These are phyloP conservation scores for Rhododendron ferrugineum DNA, from an alignment of 148 eudicot species.

Conservation along the genomic window DNA sequence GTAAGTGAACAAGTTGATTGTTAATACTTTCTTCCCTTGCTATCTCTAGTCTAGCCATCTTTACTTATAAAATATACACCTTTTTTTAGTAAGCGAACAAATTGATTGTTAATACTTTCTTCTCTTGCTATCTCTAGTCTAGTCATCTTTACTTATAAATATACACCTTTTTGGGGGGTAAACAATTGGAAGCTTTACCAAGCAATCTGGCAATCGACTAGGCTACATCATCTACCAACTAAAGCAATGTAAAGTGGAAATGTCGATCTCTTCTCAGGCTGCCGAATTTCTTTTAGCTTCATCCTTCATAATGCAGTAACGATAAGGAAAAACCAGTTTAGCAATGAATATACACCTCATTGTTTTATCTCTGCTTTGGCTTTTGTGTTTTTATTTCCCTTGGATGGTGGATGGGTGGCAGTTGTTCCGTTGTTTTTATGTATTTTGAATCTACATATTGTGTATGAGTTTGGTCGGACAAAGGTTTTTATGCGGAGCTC, in stretches of 20 bases:
- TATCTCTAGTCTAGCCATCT: not conserved
- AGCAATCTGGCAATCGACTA: not conserved
- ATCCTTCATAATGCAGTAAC: not conserved
- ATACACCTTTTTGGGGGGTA: not conserved
- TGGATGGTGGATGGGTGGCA: not conserved
- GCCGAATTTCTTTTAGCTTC: not conserved
- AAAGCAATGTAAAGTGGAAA: not conserved
- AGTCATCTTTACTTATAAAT: not conserved
- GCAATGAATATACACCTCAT: not conserved
- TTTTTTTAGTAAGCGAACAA: conserved; percentile 35
- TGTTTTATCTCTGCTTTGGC: not conserved
- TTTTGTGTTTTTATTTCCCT: not conserved
- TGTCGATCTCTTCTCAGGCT: not conserved
- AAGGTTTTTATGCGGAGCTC: not conserved
- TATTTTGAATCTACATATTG: not conserved
- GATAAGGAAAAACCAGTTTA: not conserved
- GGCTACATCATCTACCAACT: not conserved
- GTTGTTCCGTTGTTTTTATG: not conserved
- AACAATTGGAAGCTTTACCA: not conserved
- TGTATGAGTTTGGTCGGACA: not conserved
- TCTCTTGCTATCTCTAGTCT: not conserved
- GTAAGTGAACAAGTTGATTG: conserved; percentile 36
- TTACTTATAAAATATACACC: not conserved
- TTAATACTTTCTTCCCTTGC: not conserved
- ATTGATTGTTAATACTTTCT: not conserved